phyloP scores from a whole-genome alignment of 768 basidiomycete species.

The Kwoniella bestiolae region DNA sequence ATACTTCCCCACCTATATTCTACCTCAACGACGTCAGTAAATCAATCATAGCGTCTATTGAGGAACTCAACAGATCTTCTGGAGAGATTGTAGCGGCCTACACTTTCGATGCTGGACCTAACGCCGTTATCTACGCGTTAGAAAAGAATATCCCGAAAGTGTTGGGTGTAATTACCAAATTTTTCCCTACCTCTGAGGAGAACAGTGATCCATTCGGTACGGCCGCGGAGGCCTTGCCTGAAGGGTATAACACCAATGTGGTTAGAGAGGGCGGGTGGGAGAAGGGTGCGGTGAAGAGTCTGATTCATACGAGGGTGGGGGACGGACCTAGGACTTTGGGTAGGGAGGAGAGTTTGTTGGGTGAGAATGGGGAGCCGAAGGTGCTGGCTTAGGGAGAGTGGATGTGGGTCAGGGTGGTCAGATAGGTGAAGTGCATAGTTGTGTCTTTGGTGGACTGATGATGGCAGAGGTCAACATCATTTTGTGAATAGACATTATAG shows the following conservation, averaged over 20 bases:
- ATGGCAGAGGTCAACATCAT: neutral
- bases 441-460: neutral
- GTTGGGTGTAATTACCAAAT: conserved; percentile 72
- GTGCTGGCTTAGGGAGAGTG: conserved; percentile 30
- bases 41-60: conserved; percentile 87
- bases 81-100: conserved; percentile 82
- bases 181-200: conserved; percentile 81
- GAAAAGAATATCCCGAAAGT: conserved; percentile 78
- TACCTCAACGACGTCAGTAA: conserved; percentile 98
- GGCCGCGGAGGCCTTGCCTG: conserved; percentile 58
- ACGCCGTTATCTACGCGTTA: conserved; percentile 92
- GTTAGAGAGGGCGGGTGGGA: conserved; percentile 67
- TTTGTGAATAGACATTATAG: no score
- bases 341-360: conserved; percentile 69
- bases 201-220: conserved; percentile 60
- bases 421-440: no score
- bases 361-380: conserved; percentile 70
- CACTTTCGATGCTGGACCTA: conserved; percentile 98
- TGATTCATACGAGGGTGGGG: conserved; percentile 92
- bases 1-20: conserved; percentile 97
- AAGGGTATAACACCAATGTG: conserved; percentile 78
- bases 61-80: conserved; percentile 86
- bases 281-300: conserved; percentile 77
- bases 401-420: no score
- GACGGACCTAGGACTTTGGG: conserved; percentile 78